phyloP scores from a whole-genome alignment of 768 basidiomycete genomes.

The Russula emetica region DNA sequence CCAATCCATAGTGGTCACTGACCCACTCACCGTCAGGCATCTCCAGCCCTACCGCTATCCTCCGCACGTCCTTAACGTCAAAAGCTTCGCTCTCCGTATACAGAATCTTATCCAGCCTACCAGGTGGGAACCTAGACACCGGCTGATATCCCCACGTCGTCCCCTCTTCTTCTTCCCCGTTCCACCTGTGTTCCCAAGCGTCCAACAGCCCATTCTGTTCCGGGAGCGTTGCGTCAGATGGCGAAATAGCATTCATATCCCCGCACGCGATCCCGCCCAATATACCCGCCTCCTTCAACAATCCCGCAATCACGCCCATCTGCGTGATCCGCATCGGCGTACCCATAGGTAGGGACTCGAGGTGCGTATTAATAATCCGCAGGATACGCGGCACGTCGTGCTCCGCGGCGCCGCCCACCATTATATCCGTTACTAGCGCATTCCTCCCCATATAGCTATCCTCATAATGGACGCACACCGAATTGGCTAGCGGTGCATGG shows the following conservation, averaged over 20 bases:
- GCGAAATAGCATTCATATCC: conserved; percentile 66
- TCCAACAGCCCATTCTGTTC: conserved; percentile 50
- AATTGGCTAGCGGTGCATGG: conserved; percentile 46
- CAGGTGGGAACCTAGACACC: conserved; percentile 42
- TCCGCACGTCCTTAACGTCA: conserved; percentile 49
- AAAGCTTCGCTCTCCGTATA: conserved; percentile 49
- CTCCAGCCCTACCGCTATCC: conserved; percentile 54
- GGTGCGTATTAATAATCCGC: conserved; percentile 67
- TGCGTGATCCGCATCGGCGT: conserved; percentile 42
- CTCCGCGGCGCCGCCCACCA: conserved; percentile 33
- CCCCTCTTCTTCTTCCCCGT: conserved; percentile 44
- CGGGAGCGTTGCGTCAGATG: conserved; percentile 43
- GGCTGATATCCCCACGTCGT: conserved; percentile 73
- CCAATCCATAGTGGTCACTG: conserved; percentile 67
- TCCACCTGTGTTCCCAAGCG: conserved; percentile 49
- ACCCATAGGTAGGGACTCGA: conserved; percentile 58
- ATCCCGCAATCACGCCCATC: conserved; percentile 47
- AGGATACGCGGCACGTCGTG: conserved; percentile 39
- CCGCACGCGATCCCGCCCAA: conserved; percentile 62
- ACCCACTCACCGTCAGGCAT: conserved; percentile 45
- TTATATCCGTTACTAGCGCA: conserved; percentile 54
- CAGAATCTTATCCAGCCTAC: conserved; percentile 62
- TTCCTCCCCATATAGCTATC: conserved; percentile 49
- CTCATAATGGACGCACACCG: conserved; percentile 51
- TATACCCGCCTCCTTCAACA: conserved; percentile 45